Evolutionary conservation across 768 basidiomycete genomes (phyloP).

Genomic region (Galerina marginata): DNA sequence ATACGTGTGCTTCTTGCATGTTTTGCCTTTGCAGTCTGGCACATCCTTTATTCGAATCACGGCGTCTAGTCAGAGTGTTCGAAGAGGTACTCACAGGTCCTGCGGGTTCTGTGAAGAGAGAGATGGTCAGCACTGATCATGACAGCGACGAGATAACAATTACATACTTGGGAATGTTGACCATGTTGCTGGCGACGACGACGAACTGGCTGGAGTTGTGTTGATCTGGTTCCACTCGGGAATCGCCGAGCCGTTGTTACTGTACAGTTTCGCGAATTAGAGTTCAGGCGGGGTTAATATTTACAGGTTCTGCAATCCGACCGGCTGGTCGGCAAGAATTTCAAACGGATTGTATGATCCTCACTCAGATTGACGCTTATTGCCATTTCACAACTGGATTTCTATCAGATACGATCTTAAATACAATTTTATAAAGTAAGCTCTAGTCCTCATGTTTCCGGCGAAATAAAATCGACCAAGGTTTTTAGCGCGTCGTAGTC

Average conservation of each 20-base stretch:
- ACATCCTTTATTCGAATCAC: slow-evolving; percentile 3
- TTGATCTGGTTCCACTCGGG: slow-evolving; percentile 36
- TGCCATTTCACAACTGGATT: too few relatives aligned
- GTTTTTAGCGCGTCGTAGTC: slow-evolving; percentile 19
- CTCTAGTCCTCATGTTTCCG: background rate
- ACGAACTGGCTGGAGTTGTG: slow-evolving; percentile 40
- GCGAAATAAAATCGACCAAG: slow-evolving; percentile 27
- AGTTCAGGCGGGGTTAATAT: slow-evolving; percentile 25
- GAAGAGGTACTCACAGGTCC: slow-evolving; percentile 82
- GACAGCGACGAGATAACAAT: background rate
- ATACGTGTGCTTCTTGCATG: slow-evolving; percentile 97
- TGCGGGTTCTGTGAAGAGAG: slow-evolving; percentile 71
- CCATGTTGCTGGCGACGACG: slow-evolving; percentile 69
- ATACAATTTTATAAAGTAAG: background rate
- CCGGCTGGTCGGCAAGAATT: too few relatives aligned
- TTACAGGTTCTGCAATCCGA: too few relatives aligned
- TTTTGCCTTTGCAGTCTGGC: slow-evolving; percentile 92
- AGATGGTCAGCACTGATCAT: slow-evolving; percentile 10
- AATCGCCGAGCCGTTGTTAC: slow-evolving; percentile 37
- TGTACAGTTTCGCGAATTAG: slow-evolving; percentile 44
- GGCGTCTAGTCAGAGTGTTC: slow-evolving; percentile 8
- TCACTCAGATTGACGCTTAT: too few relatives aligned
- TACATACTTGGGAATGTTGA: slow-evolving; percentile 93
- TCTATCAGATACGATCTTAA: too few relatives aligned
- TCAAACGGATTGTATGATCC: too few relatives aligned